Conservation (phyloP, 2,329 filamentous ascomycete genomes). For the Aureobasidium pullulans region DNA sequence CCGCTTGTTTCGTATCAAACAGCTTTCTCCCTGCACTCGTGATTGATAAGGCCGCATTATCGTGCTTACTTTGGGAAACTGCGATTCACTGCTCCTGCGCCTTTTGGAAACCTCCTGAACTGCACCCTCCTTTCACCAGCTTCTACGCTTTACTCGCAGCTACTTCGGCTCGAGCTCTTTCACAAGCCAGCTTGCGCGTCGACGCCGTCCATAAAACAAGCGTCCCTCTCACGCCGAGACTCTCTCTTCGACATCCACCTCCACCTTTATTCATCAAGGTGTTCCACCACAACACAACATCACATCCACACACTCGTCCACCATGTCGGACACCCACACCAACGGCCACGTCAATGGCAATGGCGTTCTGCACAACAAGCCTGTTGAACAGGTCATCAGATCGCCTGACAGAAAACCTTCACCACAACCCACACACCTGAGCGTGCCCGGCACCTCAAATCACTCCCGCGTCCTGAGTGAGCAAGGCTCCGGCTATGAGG, state of each 20-base stretch:
- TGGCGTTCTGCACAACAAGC: conserved; percentile 43
- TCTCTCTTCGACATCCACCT: not conserved
- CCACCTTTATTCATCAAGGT: conserved; percentile 8
- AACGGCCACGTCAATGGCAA: conserved; percentile 4
- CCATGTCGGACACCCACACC: not conserved
- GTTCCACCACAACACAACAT: not conserved
- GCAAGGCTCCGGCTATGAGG: conserved; percentile 87
- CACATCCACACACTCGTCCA: not conserved
- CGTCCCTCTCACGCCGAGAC: not conserved
- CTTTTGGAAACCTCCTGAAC: not conserved
- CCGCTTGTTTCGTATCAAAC: not conserved
- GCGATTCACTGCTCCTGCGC: not conserved
- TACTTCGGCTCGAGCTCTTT: not conserved
- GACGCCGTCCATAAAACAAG: not conserved
- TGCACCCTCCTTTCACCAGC: not conserved
- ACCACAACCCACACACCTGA: conserved; percentile 80
- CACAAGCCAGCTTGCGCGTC: not conserved
- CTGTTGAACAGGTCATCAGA: conserved; percentile 48
- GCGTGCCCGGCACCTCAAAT: conserved; percentile 51
- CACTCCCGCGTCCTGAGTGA: conserved; percentile 73
- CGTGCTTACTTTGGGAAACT: conserved; percentile 1
- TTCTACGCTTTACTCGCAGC: not conserved
- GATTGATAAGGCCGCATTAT: not conserved
- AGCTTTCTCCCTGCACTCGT: not conserved
- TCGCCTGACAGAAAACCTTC: conserved; percentile 63